Evolutionary conservation across 2,329 filamentous ascomycete genomes (phyloP), one percentile per base, ranked within the genome.

Genomic region (Fusarium sp.): DNA sequence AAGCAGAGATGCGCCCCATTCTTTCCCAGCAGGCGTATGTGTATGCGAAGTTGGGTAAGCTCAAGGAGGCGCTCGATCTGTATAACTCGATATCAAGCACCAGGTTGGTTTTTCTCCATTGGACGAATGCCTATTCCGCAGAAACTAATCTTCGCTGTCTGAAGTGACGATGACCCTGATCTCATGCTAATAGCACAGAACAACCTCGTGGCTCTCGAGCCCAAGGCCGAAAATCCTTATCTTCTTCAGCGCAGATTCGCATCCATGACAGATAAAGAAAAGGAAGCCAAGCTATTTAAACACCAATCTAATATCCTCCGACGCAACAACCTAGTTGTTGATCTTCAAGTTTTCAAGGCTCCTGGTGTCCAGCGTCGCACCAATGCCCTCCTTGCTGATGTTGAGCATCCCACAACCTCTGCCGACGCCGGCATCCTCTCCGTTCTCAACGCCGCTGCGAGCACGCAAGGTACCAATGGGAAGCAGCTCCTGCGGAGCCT

Each of bases 1-100:
- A 88, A 77, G 86, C 88, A 0, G 93, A 97, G 80, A 81, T 94
- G 68, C 83, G 93, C 31, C 92, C 93, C 10, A 94, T 97, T 62
- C 84, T 90, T 34, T 87, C 93, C 27, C 94, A 96, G 79, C 91
- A 94, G 75, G 87, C 92, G 28, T 95, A 92, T 73, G 91, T 94
- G 2, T 85, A 92, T 61, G 87, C 88, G 3, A 89, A 87, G 69
- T 78, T 92, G 65, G 92, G 92, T 16, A 91, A 91, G 73, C 75
- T 84, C 15, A 86, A 89, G 28, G 91, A 94, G 71, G 92, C 92
- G 0, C 84, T 87, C 51, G 84, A 87, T 44, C 76, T 94, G 36
- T 89, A 89, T 52, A 86, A 85, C 55, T 86, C 85, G n/a, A 83
- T 94, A 31, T 86, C 86, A n/a, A 80, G 87, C 60, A 81, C 86